phyloP scores from a whole-genome alignment of 495 filamentous ascomycete species.

The Niebla homalea region DNA sequence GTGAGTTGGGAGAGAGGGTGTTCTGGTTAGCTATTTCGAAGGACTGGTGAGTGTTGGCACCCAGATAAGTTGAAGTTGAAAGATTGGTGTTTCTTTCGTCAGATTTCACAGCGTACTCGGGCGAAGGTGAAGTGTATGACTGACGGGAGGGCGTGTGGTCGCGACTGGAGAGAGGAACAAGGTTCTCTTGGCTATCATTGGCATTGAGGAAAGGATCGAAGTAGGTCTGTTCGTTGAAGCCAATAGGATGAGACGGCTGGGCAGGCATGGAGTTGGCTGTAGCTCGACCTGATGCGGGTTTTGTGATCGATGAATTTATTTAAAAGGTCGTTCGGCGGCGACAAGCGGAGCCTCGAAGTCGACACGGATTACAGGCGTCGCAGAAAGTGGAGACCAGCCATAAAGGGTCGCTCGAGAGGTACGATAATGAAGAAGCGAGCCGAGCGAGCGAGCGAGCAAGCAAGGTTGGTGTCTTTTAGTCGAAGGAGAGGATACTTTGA shows the following conservation, averaged over 20 bases:
- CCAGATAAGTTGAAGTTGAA: background rate
- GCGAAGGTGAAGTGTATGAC: conserved; percentile 10
- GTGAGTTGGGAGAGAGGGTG: background rate
- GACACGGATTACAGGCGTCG: too few species aligned
- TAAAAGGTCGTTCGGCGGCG: too few species aligned
- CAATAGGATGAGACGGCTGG: conserved; percentile 8
- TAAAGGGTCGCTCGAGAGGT: too few species aligned
- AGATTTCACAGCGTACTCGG: conserved; percentile 1
- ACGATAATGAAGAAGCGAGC: too few species aligned
- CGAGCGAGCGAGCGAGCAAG: too few species aligned
- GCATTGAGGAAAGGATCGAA: conserved; percentile 17
- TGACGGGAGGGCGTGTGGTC: conserved; percentile 7
- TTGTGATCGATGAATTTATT: background rate
- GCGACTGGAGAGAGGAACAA: conserved; percentile 8
- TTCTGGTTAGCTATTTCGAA: background rate
- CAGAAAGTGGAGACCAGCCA: too few species aligned
- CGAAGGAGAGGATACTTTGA: too few species aligned
- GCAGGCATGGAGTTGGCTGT: background rate
- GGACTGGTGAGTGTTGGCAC: background rate
- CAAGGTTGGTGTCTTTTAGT: too few species aligned
- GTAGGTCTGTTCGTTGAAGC: conserved; percentile 17
- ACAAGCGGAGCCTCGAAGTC: too few species aligned
- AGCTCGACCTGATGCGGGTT: too few species aligned
- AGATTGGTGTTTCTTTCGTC: background rate
- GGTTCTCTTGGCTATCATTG: conserved; percentile 14